phyloP scores from a whole-genome alignment of 1,284 basidiomycete species.

The Chalciporus sp. region DNA sequence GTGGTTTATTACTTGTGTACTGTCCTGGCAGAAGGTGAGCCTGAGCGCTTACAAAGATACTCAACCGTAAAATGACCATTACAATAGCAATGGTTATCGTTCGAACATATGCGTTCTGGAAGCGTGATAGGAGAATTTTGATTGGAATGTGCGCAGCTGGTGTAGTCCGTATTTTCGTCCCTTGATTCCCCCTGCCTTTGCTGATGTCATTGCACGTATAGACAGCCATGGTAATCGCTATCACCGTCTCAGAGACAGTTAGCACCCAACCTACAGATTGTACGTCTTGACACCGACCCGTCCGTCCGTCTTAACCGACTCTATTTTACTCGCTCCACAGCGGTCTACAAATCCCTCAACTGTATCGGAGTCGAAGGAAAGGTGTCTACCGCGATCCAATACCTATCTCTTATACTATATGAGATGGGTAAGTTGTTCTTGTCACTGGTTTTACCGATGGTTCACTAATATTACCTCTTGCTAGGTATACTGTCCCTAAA shows the following conservation, averaged over 20 bases:
- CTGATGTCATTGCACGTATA: neutral
- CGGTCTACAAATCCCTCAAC: conserved; percentile 15
- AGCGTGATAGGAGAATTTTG: conserved; percentile 19
- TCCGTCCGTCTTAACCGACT: neutral
- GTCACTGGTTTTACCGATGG: neutral
- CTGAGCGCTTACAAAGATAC: neutral
- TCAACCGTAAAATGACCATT: neutral
- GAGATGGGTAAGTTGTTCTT: conserved; percentile 12
- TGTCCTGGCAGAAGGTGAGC: conserved; percentile 21
- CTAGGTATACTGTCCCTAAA: conserved; percentile 25
- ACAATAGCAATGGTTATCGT: conserved; percentile 23
- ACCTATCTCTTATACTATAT: conserved; percentile 17
- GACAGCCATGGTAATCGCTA: conserved; percentile 10
- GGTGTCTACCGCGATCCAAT: conserved; percentile 13
- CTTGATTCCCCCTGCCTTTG: neutral
- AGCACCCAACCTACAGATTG: conserved; percentile 4
- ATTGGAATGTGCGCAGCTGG: conserved; percentile 17
- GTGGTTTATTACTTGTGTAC: conserved; percentile 23
- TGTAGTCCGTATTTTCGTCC: conserved; percentile 9
- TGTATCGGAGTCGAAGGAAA: conserved; percentile 12
- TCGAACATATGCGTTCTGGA: conserved; percentile 28
- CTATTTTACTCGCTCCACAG: conserved; percentile 1
- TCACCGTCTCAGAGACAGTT: conserved; percentile 17
- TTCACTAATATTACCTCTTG: neutral
- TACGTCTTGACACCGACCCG: conserved; percentile 1